phyloP scores from a whole-genome alignment of 2,329 filamentous ascomycete genomes.

The Monosporascus sp. region DNA sequence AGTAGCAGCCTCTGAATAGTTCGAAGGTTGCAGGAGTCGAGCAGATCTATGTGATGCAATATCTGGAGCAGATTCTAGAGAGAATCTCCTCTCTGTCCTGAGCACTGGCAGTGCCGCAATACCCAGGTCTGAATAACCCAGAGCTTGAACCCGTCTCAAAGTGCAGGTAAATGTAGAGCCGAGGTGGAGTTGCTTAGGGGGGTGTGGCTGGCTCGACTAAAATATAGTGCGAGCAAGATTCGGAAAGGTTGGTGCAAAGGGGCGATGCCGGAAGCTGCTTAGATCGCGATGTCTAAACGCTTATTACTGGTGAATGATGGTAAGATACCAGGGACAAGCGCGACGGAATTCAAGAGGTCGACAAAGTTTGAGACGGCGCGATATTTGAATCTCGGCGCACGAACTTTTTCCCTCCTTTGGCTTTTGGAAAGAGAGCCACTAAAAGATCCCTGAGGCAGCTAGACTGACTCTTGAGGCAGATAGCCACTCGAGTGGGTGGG shows the following conservation, averaged over 20 bases:
- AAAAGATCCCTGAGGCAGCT: constrained; percentile 14
- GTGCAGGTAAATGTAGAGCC: neutral
- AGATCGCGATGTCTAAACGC: constrained; percentile 19
- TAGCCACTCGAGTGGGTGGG: neutral
- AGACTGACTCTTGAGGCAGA: constrained; percentile 22
- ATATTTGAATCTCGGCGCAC: constrained; percentile 19
- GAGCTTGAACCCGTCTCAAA: neutral
- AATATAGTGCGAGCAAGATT: constrained; percentile 21
- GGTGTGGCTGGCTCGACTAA: constrained; percentile 12
- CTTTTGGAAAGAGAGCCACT: constrained; percentile 14
- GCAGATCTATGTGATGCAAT: neutral
- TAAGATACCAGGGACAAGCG: constrained; percentile 20
- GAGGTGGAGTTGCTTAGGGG: neutral
- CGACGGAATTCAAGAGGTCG: constrained; percentile 9
- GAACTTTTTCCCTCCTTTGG: constrained; percentile 5
- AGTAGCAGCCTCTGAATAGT: neutral
- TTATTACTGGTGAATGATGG: constrained; percentile 5
- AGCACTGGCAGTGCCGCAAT: neutral
- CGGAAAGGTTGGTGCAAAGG: constrained; percentile 13
- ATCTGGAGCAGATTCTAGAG: neutral
- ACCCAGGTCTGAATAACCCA: neutral
- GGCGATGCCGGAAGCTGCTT: constrained; percentile 23
- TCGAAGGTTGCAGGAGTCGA: neutral
- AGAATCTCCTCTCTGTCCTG: neutral
- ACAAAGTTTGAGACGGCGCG: constrained; percentile 18